These are phyloP conservation scores for Dianthus caryophyllus DNA, from an alignment of 148 eudicot species.

Conservation along the genomic window DNA sequence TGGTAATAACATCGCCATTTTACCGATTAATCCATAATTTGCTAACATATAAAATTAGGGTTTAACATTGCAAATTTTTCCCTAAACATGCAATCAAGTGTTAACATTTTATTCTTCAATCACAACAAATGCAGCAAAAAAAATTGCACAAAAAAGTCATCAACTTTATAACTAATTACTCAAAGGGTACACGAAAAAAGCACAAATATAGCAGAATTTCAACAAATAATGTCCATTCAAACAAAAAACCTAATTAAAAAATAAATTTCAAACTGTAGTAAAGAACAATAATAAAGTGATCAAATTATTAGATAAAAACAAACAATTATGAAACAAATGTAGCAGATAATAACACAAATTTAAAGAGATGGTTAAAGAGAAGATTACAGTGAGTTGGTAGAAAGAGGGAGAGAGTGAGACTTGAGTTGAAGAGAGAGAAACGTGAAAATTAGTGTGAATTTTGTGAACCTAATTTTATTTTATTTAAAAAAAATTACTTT, in stretches of 20 bases:
- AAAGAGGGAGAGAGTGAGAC: not conserved
- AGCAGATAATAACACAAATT: not conserved
- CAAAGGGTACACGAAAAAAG: not conserved
- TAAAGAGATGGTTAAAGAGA: not conserved
- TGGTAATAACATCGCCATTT: not conserved
- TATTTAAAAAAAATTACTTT: too few relatives aligned
- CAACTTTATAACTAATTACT: not conserved
- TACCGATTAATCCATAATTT: too few relatives aligned
- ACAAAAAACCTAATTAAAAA: not conserved
- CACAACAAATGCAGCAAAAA: not conserved
- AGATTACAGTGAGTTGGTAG: not conserved
- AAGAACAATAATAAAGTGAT: not conserved
- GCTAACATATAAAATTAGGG: too few relatives aligned
- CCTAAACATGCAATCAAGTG: slow-evolving; percentile 10
- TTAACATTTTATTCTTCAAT: slow-evolving; percentile 11
- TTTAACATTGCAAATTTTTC: too few relatives aligned
- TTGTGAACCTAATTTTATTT: too few relatives aligned
- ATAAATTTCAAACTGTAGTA: not conserved
- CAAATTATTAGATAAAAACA: not conserved
- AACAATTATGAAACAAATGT: not conserved
- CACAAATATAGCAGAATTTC: not conserved
- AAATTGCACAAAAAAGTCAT: not conserved
- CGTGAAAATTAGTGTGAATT: too few relatives aligned
- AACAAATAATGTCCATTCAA: not conserved
- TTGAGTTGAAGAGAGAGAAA: not conserved